Base-by-base conservation (phyloP, 306 rosid species). In the Casuarina equisetifolia region DNA sequence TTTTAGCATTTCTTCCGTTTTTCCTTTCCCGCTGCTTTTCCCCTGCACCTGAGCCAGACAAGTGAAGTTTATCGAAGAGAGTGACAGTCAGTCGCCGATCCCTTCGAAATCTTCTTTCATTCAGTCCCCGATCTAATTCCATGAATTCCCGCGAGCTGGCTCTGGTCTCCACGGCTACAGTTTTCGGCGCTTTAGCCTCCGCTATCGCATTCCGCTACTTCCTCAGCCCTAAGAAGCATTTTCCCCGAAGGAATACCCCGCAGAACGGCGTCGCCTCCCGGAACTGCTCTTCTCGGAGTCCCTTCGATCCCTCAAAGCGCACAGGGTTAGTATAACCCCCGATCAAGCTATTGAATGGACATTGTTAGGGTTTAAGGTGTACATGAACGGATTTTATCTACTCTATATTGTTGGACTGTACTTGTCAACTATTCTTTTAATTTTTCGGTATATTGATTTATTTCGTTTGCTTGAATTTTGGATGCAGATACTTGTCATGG, bases 301-400 rank as follows among this genome's bases (percentile, higher is more conserved):
- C 93, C 53, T 91, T 88, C 11, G 91, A 95, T 77, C 91, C 97
- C 72, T 87, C 97, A 78, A 95, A 89, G 82, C 91, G 98, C 53
- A 42, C 81, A 62, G 91, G 88, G 97, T 95, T 35, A 49, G 75
- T 81, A 55, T 10, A 13, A 25, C 32, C 1, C 32, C 32, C 20
- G 67, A 9, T 35, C 10, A 3, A 12, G 51, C 39, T 46, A 48
- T 48, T 48, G 3, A 20, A 35, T 76, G 10, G 46, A 69, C 46
- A 49, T 72, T 54, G 44, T 45, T 72, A 48, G 74, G 35, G 61
- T 32, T 20, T 9, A 7, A 57, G 13, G 36, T 57, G 11, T 20
- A 5, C 64, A 19, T 8, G 64, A 9, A 20, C 9, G 32, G 11
- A n/a, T 57, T 57, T 20, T 4, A 12, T 19, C 64, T 6, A 54